These are phyloP conservation scores for Plasmodium gallinaceum DNA, from an alignment of 169 alveolate species.

Conservation along the genomic window DNA sequence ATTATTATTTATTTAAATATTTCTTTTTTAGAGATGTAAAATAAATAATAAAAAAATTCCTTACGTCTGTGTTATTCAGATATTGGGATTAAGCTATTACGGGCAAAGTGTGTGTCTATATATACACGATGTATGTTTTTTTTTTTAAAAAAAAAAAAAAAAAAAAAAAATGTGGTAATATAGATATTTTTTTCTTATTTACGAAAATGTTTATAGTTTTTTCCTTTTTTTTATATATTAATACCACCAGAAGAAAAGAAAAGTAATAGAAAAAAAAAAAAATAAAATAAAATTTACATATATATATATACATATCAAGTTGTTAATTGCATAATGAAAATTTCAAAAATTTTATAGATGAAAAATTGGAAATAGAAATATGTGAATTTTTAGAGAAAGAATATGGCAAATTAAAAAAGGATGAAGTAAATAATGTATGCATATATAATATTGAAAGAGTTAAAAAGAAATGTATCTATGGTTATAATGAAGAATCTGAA, in stretches of 20 bases:
- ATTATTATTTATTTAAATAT: not conserved
- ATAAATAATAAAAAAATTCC: conserved; percentile 48
- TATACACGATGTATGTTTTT: conserved; percentile 51
- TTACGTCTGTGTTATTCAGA: conserved; percentile 48
- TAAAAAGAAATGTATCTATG: conserved; percentile 63
- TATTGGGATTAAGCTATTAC: conserved; percentile 42
- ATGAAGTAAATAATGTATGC: conserved; percentile 18
- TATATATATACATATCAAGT: conserved; percentile 1
- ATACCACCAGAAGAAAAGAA: conserved; percentile 70
- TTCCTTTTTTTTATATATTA: conserved; percentile 55
- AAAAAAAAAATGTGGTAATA: not conserved
- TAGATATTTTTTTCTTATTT: conserved; percentile 3
- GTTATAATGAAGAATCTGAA: conserved; percentile 55
- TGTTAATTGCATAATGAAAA: not conserved
- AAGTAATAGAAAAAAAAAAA: conserved; percentile 18
- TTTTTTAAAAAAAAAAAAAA: not conserved
- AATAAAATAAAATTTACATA: conserved; percentile 6
- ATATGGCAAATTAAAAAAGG: conserved; percentile 39
- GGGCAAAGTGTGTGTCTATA: conserved; percentile 75
- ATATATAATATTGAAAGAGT: conserved; percentile 70
- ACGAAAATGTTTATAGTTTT: conserved; percentile 28
- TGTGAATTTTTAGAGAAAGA: conserved; percentile 66
- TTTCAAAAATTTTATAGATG: not conserved
- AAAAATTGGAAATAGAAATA: conserved; percentile 27
- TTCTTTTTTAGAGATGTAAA: conserved; percentile 41